These are phyloP conservation scores for Durusdinium trenchii DNA, from an alignment of 73 alveolate species.

Conservation along the genomic window DNA sequence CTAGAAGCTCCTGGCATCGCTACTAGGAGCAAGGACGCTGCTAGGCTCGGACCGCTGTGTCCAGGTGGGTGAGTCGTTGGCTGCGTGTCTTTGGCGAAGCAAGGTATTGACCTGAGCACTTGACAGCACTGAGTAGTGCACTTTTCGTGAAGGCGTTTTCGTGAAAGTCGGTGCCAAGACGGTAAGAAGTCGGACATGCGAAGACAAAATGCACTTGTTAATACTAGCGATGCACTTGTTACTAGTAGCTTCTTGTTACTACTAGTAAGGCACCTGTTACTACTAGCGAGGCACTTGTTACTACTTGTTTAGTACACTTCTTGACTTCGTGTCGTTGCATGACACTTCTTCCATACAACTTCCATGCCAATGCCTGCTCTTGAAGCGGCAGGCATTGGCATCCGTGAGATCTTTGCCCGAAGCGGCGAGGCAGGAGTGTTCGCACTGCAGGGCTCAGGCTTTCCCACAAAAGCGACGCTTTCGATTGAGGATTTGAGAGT, in stretches of 20 bases:
- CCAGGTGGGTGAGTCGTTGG: constrained; percentile 25
- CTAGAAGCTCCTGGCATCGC: too few species aligned
- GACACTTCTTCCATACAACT: too few species aligned
- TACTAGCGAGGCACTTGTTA: too few species aligned
- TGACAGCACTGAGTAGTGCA: not conserved
- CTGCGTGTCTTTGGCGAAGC: constrained; percentile 32
- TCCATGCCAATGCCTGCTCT: too few species aligned
- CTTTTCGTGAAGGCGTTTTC: not conserved
- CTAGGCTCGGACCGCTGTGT: too few species aligned
- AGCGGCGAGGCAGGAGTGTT: not conserved
- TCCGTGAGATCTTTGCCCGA: constrained; percentile 25
- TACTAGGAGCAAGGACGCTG: too few species aligned
- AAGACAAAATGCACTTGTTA: not conserved
- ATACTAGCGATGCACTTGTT: not conserved
- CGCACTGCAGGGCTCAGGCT: too few species aligned
- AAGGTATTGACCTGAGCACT: not conserved
- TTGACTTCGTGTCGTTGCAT: too few species aligned
- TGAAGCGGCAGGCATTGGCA: not conserved
- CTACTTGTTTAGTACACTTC: too few species aligned
- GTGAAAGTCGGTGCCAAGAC: not conserved
- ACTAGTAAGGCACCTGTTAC: too few species aligned
- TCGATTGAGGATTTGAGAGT: too few species aligned
- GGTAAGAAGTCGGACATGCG: not conserved
- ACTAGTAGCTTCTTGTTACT: not conserved
- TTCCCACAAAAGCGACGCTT: too few species aligned